A percentile compares a stretch with the other conserved stretches of the same genome.
phyloP scores from a whole-genome alignment of 192 early-diverging fungal species.

The Mortierella antarctica region DNA sequence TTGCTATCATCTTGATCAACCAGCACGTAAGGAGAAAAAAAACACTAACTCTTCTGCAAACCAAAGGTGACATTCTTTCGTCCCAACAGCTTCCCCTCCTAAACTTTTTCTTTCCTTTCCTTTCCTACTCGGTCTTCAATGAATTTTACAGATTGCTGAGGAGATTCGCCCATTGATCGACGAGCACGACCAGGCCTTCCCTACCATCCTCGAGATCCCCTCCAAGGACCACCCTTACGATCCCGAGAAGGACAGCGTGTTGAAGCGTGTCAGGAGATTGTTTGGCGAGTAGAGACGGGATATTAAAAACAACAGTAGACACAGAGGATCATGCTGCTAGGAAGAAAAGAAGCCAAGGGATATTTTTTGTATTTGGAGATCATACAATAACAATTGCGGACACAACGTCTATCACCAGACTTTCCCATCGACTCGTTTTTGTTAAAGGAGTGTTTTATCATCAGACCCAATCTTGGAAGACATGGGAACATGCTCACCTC shows the following conservation, averaged over 20 bases:
- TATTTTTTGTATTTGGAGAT: neutral
- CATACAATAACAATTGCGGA: neutral
- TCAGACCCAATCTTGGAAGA: no score
- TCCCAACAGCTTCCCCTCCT: no score
- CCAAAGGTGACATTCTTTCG: neutral
- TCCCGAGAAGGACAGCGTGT: conserved; percentile 84
- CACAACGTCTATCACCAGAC: neutral
- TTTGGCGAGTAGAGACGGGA: conserved; percentile 74
- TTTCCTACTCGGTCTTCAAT: neutral
- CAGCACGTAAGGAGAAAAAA: conserved; percentile 80
- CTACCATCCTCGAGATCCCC: conserved; percentile 98
- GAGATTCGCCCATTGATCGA: conserved; percentile 92
- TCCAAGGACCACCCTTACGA: conserved; percentile 99
- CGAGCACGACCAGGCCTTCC: conserved; percentile 91
- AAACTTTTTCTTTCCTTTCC: neutral
- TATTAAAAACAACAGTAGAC: neutral
- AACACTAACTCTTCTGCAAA: no score
- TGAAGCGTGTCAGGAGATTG: conserved; percentile 83
- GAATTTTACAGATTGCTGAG: conserved; percentile 81
- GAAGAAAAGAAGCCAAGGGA: neutral
- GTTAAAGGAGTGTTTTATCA: neutral
- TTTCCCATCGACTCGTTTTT: neutral
- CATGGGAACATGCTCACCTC: no score
- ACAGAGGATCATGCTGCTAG: neutral
- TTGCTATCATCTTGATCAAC: conserved; percentile 98